A percentile compares a stretch with the other conserved stretches of the same genome.
Evolutionary conservation across 257 asterid genomes (phyloP).

Genomic region (Rauvolfia tetraphylla): DNA sequence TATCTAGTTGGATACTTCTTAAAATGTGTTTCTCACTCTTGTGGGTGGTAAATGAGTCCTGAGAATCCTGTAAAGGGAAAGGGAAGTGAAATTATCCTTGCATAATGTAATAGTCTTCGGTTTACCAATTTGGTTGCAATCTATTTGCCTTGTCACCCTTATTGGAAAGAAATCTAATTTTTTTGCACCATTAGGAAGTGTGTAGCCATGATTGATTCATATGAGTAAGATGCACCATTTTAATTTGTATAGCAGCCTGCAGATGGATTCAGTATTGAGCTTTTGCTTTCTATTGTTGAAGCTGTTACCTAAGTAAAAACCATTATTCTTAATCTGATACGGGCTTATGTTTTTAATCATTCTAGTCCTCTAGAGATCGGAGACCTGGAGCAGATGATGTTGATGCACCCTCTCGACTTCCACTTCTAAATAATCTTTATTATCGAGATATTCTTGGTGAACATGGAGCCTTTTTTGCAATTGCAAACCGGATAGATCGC

Average conservation of each 20-base stretch:
- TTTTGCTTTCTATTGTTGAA: not conserved
- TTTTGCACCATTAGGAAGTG: not conserved
- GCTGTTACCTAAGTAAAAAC: not conserved
- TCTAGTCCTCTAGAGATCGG: conserved; percentile 71
- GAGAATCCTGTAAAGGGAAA: not conserved
- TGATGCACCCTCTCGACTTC: conserved; percentile 86
- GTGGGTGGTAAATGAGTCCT: not conserved
- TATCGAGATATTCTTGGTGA: conserved; percentile 81
- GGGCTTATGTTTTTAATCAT: conserved; percentile 22
- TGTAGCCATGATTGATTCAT: not conserved
- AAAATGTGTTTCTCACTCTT: not conserved
- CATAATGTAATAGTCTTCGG: not conserved
- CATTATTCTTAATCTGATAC: conserved; percentile 24
- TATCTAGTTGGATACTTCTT: not conserved
- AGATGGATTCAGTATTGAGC: not conserved
- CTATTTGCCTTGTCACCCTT: not conserved
- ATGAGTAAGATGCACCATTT: not conserved
- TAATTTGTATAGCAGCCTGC: not conserved
- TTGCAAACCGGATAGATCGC: conserved; percentile 87
- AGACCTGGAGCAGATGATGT: conserved; percentile 85
- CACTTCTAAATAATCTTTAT: conserved; percentile 58
- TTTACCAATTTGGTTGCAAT: not conserved
- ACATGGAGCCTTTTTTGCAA: conserved; percentile 84
- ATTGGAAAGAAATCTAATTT: not conserved
- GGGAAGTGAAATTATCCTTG: not conserved